Base-by-base conservation (phyloP, 495 filamentous ascomycete genomes). In the Hyaloscypha hepaticicola region DNA sequence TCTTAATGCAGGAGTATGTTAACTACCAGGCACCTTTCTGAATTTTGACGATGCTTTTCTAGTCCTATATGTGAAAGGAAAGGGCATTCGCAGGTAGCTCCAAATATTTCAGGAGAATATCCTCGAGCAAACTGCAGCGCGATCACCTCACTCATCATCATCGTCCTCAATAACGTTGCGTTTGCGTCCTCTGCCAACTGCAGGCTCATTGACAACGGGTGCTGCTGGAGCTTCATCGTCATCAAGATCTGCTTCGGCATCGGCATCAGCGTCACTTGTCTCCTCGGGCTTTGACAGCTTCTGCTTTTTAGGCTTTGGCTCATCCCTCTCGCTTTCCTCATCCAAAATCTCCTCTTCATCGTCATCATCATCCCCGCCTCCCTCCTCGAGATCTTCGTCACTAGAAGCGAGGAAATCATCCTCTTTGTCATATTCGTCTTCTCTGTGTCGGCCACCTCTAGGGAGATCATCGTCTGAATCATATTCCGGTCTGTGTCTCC, bases 381-480 rank as follows among this genome's bases (percentile, higher is more conserved):
- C 81, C 31, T 82, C 78, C 66, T 85, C 86, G 9, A 86, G 76
- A 41, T 90, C 90, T 65, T 91, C 87, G 60, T 90, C 90, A 69
- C 88, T 92, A 38, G 82, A 83, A 11, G 90, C 90, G 61, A 93
- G 76, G 74, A 93, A 93, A 6, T 87, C 89, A 68, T 93, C 90
- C 26, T 91, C 88, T 71, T 88, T 84, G 66, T 92, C 89, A 70
- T 93, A 97, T 72, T 94, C 90, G 71, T 97, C 92, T 66, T 91
- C 85, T 24, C 83, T 81, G 21, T 82, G 83, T 26, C 81, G 78
- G 3, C 86, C 85, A 9, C 87, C 84, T 38, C 85, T 83, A 1
- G 81, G 78, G 63, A 87, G 86, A 61, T 84, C 84, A 64, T 86
- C 83, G 27, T 96, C 90, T 1, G 82, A 83, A 67, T 85, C 82